Evolutionary conservation across 179 eudicot species (phyloP).

Genomic region (Pouteria campechiana): DNA sequence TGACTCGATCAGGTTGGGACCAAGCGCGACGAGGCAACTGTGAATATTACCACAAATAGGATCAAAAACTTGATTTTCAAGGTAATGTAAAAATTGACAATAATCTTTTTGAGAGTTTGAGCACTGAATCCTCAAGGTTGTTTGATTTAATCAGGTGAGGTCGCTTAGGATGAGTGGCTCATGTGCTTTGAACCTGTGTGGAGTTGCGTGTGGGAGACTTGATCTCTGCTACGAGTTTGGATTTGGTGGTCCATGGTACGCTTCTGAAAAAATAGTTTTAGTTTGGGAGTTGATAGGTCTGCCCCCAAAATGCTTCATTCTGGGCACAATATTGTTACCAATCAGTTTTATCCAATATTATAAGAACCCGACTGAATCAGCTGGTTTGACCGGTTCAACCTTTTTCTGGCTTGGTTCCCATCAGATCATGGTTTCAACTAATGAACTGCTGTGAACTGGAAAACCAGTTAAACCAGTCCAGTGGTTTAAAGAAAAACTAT

Average conservation of each 20-base stretch:
- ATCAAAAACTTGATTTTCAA: slow-evolving; percentile 60
- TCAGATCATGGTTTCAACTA: too few relatives aligned
- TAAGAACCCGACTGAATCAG: too few relatives aligned
- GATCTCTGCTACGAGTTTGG: slow-evolving; percentile 60
- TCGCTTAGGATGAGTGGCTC: slow-evolving; percentile 83
- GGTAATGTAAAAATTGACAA: slow-evolving; percentile 29
- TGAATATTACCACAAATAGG: slow-evolving; percentile 63
- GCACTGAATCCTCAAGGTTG: background rate
- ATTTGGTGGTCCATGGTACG: slow-evolving; percentile 82
- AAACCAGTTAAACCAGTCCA: too few relatives aligned
- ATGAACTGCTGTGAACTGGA: too few relatives aligned
- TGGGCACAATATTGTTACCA: too few relatives aligned
- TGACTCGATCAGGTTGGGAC: slow-evolving; percentile 80
- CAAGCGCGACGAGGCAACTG: slow-evolving; percentile 51
- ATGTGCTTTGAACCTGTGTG: slow-evolving; percentile 81
- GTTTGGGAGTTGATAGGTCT: too few relatives aligned
- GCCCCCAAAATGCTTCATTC: too few relatives aligned
- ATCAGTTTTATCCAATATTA: too few relatives aligned
- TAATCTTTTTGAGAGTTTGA: background rate
- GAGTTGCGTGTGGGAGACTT: slow-evolving; percentile 82
- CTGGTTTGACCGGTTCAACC: too few relatives aligned
- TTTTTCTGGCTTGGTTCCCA: too few relatives aligned
- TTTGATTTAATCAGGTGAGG: slow-evolving; percentile 53
- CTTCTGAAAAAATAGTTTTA: background rate
- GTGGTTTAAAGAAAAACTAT: too few relatives aligned